Base-by-base conservation (phyloP, 805 yeast genomes). In the Yamadazyma akitaensis region DNA sequence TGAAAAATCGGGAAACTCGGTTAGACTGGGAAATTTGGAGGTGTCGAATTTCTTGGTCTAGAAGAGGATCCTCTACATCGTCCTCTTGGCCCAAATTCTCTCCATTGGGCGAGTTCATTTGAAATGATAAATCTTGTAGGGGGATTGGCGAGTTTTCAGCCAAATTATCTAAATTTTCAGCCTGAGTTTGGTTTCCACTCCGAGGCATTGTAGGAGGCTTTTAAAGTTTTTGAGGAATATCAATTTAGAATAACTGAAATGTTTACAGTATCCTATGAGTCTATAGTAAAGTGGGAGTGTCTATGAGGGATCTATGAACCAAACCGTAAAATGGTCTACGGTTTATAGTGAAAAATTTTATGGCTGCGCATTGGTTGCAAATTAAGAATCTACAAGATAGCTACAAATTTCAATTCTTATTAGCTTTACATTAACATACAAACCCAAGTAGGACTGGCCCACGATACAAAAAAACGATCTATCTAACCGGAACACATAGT, bases 401-500 rank as follows among this genome's bases (percentile, higher is more conserved):
- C 7, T 21, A 21, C 24, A 21, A 21, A 21, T 4, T 21, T 5
- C 24, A 21, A 21, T 21, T 21, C 24, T 33, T 33, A 33, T 33
- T 33, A 43, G 18, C 24, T 19, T 42, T 42, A 42, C 45, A 42
- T 42, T 42, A 35, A 42, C 45, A 42, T 39, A 34, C 24, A 35
- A 17, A 42, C 40, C 40, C 45, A 42, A 41, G 33, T 34, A 41
- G 31, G 28, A 41, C 44, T 34, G 10, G 42, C 44, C 40, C 16
- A 21, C 40, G 19, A 34, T 41, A 41, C 38, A 33, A 34, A 42
- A 41, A 38, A 38, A 25, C 37, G 21, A 33, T 41, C 33, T 41
- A 24, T 41, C 26, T 72, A 94, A 75, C 98, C 98, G 50, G 98
- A 92, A 76, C 99, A 94, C 98, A 94, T 94, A 63, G 92, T 92